These are phyloP conservation scores for Leccinum aurantiacum DNA, from an alignment of 768 basidiomycete genomes.

Conservation along the genomic window DNA sequence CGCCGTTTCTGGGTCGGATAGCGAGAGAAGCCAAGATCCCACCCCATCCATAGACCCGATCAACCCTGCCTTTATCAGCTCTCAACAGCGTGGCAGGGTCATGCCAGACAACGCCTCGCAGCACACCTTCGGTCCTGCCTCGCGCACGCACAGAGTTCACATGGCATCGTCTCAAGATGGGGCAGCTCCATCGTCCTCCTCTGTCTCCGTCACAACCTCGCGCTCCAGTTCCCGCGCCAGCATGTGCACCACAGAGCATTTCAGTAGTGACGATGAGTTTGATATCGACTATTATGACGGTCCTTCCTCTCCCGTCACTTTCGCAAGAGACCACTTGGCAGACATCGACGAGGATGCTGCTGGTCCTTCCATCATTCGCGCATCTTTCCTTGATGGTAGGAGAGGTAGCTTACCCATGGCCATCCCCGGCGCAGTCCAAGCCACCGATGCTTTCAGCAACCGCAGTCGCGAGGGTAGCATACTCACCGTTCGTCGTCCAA, in stretches of 20 bases:
- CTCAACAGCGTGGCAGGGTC: constrained; percentile 28
- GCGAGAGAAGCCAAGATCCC: constrained; percentile 39
- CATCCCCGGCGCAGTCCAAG: constrained; percentile 42
- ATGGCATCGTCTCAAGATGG: constrained; percentile 25
- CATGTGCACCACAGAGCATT: constrained; percentile 37
- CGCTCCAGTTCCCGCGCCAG: constrained; percentile 35
- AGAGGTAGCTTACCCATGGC: constrained; percentile 63
- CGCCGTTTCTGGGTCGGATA: constrained; percentile 23
- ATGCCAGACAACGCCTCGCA: constrained; percentile 45
- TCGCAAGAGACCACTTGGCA: constrained; percentile 42
- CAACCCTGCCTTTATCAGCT: constrained; percentile 20
- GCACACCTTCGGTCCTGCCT: constrained; percentile 50
- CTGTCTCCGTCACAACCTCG: constrained; percentile 41
- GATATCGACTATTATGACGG: constrained; percentile 41
- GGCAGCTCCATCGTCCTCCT: constrained; percentile 42
- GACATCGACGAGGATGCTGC: constrained; percentile 33
- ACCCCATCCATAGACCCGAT: constrained; percentile 34
- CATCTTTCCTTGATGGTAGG: constrained; percentile 30
- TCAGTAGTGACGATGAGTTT: constrained; percentile 50
- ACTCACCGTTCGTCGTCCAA: constrained; percentile 58
- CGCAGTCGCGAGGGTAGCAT: constrained; percentile 59
- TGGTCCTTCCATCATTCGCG: constrained; percentile 27
- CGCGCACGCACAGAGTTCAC: constrained; percentile 24
- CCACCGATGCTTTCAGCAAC: constrained; percentile 24
- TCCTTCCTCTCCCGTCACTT: constrained; percentile 38